Evolutionary conservation across 2,329 filamentous ascomycete species (phyloP), one percentile per base, ranked within the genome.

Genomic region (Apiospora kogelbergensis): DNA sequence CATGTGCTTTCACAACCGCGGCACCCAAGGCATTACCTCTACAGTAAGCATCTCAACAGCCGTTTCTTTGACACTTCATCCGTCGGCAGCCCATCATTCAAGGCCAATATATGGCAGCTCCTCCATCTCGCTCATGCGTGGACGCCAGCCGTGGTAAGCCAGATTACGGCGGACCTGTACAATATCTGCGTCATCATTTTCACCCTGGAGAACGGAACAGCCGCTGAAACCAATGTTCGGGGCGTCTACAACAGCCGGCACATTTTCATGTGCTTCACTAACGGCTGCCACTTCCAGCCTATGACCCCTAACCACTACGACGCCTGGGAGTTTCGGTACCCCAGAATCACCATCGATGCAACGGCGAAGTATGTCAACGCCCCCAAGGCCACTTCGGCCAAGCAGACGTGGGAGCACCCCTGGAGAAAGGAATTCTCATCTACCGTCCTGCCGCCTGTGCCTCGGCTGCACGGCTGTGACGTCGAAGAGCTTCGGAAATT

Each of bases 81-180:
- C 9, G n/a, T 40, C 63, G 68, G 6, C 22, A 20, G 64, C 30
- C 13, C 9, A 6, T 1, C 20, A 7, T 75, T 75, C 68, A 69
- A 69, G 7, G 74, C 73, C 20, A 80, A 79, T 65, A 66, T 78
- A 17, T 80, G 74, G 74, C 78, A 80, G 70, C 65, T 72, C 15
- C 68, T 81, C 24, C 74, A 76, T 26, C 70, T 79, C 22, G 76
- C 78, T 0, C 72, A 75, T 30, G 68, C 73, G 5, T 80, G 77
- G 75, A 73, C 73, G 3, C 74, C 73, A 6, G 74, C 76, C 2
- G 72, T 74, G 11, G 74, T 78, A 70, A 72, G 77, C 46, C 72
- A 77, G 67, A 68, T 81, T 6, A 80, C 77, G 0, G 78, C 79
- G 1, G 78, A 80, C 66, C 71, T 81, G 5, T 80, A 80, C 66